phyloP scores from a whole-genome alignment of 225 moss, liverwort and hornwort genomes.

The Asterella californica region DNA sequence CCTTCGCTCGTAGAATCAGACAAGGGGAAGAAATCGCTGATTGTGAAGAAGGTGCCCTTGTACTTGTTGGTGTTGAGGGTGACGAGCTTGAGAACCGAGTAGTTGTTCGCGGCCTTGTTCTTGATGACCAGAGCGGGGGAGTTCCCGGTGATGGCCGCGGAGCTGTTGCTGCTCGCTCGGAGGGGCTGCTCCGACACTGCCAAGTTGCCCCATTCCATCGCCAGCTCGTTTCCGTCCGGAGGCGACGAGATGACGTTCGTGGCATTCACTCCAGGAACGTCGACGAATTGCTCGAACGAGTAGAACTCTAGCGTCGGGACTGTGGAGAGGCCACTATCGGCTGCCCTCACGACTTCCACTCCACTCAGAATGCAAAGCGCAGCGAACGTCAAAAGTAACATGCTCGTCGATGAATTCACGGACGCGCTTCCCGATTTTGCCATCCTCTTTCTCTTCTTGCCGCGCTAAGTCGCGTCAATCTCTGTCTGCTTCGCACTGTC shows the following conservation, averaged over 20 bases:
- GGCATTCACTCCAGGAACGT: not conserved
- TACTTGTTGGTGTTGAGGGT: not conserved
- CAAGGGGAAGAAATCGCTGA: not conserved
- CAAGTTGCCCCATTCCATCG: not conserved
- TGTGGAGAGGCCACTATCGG: too few relatives aligned
- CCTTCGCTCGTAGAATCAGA: not conserved
- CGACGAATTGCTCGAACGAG: constrained; percentile 1
- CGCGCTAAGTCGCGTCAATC: too few relatives aligned
- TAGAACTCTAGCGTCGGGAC: not conserved
- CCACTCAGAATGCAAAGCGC: too few relatives aligned
- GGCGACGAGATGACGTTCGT: not conserved
- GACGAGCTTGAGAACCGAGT: too few relatives aligned
- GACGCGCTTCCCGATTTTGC: too few relatives aligned
- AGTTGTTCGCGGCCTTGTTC: not conserved
- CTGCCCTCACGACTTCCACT: too few relatives aligned
- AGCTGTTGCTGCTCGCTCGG: not conserved
- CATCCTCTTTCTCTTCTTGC: too few relatives aligned
- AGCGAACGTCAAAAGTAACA: too few relatives aligned
- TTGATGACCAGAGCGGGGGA: not conserved
- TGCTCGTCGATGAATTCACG: too few relatives aligned
- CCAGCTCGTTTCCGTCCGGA: not conserved
- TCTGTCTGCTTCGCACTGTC: too few relatives aligned
- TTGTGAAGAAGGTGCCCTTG: not conserved
- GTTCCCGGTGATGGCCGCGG: not conserved
- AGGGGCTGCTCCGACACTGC: not conserved